Base-by-base conservation (phyloP, 805 yeast genomes). In the Candida oleophila region DNA sequence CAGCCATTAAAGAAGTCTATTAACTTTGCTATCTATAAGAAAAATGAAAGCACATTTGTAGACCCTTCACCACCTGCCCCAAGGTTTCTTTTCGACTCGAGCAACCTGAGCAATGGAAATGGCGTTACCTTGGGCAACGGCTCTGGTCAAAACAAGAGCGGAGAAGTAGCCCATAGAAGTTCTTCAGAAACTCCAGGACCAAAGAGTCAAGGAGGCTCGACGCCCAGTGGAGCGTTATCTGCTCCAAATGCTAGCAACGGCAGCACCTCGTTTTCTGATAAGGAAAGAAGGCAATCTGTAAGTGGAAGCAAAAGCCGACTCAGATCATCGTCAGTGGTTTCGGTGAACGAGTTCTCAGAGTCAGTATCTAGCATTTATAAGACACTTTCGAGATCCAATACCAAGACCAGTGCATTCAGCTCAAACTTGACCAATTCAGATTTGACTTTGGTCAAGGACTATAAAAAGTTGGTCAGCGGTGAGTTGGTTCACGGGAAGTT, bases 401-500 rank as follows among this genome's bases (percentile, higher is more conserved):
- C 73, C 28, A 18, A 12, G 20, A 36, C 39, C 16, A 19, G 39
- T 9, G n/a, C 42, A 11, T 71, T 81, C 40, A 64, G 67, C 14
- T 53, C 61, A 54, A 49, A 66, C 62, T 64, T 65, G 65, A 65
- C 50, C 61, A 74, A 61, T 52, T 68, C 66, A 52, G 76, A 73
- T 42, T 65, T 74, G 55, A 69, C 70, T 8, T 59, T 84, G 36
- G 79, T 81, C 28, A 87, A 84, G 45, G 75, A 82, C 51, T 74
- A 91, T 52, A 74, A 74, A 50, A 71, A 71, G 54, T 59, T 73
- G 46, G 56, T 59, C 64, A 88, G 65, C 1, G 83, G 82, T 51
- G 85, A 83, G 50, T 65, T 81, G 56, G 75, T 78, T 44, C 80
- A 80, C 42, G 96, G 91, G 1, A 67, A 73, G 22, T 72, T 84